phyloP scores from a whole-genome alignment of 2,329 filamentous ascomycete genomes.

The Colletotrichum sp. region DNA sequence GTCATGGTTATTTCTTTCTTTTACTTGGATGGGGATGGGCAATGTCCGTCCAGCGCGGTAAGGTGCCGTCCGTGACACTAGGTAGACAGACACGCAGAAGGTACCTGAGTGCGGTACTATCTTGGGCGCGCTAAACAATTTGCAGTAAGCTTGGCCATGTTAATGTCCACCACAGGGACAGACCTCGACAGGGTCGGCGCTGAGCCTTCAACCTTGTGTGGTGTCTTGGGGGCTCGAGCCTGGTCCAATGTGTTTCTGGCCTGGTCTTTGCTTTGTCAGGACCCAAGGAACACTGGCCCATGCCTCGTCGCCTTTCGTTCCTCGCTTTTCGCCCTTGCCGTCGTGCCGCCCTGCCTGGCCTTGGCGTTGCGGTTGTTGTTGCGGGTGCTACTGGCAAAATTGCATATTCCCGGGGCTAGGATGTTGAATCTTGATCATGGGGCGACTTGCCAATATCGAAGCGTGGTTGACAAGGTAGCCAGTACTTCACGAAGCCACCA shows the following conservation, averaged over 20 bases:
- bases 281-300: not conserved
- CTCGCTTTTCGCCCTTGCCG: not conserved
- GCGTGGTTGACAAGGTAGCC: not conserved
- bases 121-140: not conserved
- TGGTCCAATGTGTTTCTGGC: conserved; percentile 2
- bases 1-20: not conserved
- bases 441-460: not conserved
- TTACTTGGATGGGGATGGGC: not conserved
- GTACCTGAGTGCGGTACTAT: not conserved
- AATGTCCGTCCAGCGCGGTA: not conserved
- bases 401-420: not conserved
- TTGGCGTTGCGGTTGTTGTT: conserved; percentile 1
- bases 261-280: not conserved
- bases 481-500: not conserved
- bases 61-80: not conserved
- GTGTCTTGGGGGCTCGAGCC: not conserved
- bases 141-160: not conserved
- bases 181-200: not conserved
- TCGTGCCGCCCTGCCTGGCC: not conserved
- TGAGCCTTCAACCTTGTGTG: not conserved
- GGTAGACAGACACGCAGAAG: not conserved
- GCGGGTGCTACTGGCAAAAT: not conserved
- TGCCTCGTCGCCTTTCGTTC: not conserved
- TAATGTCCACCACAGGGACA: not conserved
- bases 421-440: not conserved